These are phyloP conservation scores for Populus davidiana DNA, from an alignment of 345 rosid genomes.

Conservation along the genomic window DNA sequence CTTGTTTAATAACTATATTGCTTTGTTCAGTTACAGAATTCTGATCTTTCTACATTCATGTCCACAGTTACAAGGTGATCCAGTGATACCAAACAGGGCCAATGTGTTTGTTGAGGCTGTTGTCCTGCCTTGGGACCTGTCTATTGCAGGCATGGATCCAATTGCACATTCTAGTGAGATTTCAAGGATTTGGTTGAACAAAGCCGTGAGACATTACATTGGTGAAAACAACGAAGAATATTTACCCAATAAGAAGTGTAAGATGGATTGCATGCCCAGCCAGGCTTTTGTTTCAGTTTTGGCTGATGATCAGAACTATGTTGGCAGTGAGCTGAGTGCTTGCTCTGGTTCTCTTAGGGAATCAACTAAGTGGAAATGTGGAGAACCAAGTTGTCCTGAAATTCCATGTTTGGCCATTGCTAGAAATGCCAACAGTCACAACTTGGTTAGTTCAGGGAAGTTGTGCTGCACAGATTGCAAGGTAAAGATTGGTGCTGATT, in stretches of 20 bases:
- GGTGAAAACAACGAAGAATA: slow-evolving; percentile 24
- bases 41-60: slow-evolving; percentile 10
- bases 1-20: too few relatives aligned
- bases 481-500: slow-evolving; percentile 21
- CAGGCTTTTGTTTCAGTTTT: slow-evolving; percentile 14
- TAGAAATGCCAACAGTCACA: slow-evolving; percentile 32
- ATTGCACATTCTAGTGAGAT: slow-evolving; percentile 17
- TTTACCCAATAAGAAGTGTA: slow-evolving; percentile 50
- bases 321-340: slow-evolving; percentile 6
- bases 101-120: slow-evolving; percentile 60
- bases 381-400: slow-evolving; percentile 28
- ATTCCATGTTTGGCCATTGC: slow-evolving; percentile 53
- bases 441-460: slow-evolving; percentile 36
- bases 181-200: slow-evolving; percentile 16
- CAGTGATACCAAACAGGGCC: slow-evolving; percentile 32
- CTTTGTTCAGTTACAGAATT: background rate
- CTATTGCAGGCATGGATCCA: slow-evolving; percentile 47
- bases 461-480: slow-evolving; percentile 34
- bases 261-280: slow-evolving; percentile 27
- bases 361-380: slow-evolving; percentile 11
- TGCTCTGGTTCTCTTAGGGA: slow-evolving; percentile 10
- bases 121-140: slow-evolving; percentile 70
- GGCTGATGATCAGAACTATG: slow-evolving; percentile 14
- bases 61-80: slow-evolving; percentile 47
- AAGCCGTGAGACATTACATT: slow-evolving; percentile 2